Base-by-base conservation (phyloP, 225 moss, liverwort and hornwort species). In the Pseudoscleropodium purum region DNA sequence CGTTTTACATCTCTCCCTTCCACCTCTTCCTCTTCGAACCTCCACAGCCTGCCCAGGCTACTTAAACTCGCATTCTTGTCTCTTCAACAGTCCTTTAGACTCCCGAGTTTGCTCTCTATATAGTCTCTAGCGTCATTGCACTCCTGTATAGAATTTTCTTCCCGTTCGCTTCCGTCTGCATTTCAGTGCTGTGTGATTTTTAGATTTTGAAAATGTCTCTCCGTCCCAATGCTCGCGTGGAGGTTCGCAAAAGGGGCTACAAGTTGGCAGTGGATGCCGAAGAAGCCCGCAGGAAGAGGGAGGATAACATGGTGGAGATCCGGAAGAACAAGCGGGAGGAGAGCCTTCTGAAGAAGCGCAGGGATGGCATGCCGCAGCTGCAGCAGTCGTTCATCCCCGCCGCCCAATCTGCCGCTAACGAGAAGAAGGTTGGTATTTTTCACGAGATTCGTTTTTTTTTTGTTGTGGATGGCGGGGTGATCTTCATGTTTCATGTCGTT, bases 291-390 rank as follows among this genome's bases (percentile, higher is more conserved):
- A 94, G 98, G 92, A 99, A 99, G 94, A 90, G 98, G 59, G 80
- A 99, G 91, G 99, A 99, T 69, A 97, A 97, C 82, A 99, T 99
- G 99, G 97, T 99, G 85, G 99, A 99, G 96, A 99, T 99, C 96
- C 97, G 99, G 69, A 99, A 99, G 75, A 99, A 84, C 88, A 99
- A 99, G 94, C 91, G 99, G 83, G 97, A 99, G 85, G 99, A 99
- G 92, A 99, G 97, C 17, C 89, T 99, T 4, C 85, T 97, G 83
- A 99, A 99, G 91, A 99, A 99, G 88, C 93, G 99, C 29, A 89
- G 99, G 63, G 99, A 99, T 79, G 99, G 97, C 64, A 96, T 97
- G 97, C 94, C 96, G 83, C 90, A 96, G 47, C 95, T 96, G 91
- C 89, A 95, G 34, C 95, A 94, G 94, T 90, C 91, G 91, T 97